A percentile compares a stretch with the other conserved stretches of the same genome.
Conservation (phyloP, 73 alveolate species). For the Paraurostyla sp. region DNA sequence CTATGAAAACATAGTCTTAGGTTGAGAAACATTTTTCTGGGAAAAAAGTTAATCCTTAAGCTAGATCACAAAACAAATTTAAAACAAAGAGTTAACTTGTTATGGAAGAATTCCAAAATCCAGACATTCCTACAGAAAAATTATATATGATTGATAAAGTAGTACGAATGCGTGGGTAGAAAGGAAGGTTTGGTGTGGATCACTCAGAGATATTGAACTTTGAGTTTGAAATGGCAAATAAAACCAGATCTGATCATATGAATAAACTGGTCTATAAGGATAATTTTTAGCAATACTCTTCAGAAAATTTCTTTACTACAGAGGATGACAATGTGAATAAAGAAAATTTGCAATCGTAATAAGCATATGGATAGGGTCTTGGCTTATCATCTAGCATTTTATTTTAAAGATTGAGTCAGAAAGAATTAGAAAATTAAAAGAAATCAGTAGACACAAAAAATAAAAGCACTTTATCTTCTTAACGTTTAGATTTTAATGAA, state of each 20-base stretch:
- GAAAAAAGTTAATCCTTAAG: background rate
- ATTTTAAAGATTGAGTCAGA: slow-evolving; percentile 38
- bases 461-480: too few relatives aligned
- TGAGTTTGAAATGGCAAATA: slow-evolving; percentile 59
- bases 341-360: background rate
- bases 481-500: slow-evolving; percentile 20
- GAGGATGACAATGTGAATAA: background rate
- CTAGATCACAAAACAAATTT: background rate
- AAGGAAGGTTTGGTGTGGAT: slow-evolving; percentile 63
- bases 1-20: background rate
- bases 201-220: slow-evolving; percentile 57
- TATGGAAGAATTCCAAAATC: slow-evolving; percentile 36
- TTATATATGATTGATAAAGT: slow-evolving; percentile 59
- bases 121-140: slow-evolving; percentile 23
- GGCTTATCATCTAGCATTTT: background rate
- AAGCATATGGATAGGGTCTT: too few relatives aligned
- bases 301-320: background rate
- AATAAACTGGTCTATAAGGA: slow-evolving; percentile 36
- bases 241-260: slow-evolving; percentile 47
- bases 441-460: background rate
- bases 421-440: background rate
- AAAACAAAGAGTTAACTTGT: slow-evolving; percentile 13
- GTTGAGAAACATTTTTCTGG: background rate
- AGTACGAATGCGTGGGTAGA: slow-evolving; percentile 47
- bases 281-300: background rate